Conservation (phyloP, 495 filamentous ascomycete genomes). For the Xylaria scruposa region DNA sequence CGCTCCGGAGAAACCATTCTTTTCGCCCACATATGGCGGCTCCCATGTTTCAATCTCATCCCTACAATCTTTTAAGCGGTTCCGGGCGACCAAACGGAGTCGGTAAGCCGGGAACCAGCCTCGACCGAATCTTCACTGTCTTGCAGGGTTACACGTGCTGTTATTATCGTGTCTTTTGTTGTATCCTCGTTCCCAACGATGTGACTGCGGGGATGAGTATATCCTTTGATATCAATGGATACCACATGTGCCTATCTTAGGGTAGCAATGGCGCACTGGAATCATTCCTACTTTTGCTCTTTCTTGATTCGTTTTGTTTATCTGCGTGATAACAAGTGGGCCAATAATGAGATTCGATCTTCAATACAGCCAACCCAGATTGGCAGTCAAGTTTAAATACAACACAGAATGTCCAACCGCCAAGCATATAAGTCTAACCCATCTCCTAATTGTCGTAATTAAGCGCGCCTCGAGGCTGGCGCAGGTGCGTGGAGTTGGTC, state of each 20-base stretch:
- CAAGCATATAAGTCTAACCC: not conserved
- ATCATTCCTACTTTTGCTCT: not conserved
- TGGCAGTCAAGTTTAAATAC: not conserved
- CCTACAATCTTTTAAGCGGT: not conserved
- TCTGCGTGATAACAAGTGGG: not conserved
- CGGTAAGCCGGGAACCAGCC: not conserved
- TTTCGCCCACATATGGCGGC: not conserved
- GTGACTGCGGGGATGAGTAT: not conserved
- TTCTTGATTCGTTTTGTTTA: not conserved
- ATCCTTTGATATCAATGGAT: not conserved
- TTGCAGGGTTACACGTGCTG: not conserved
- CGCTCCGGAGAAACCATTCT: constrained; percentile 1
- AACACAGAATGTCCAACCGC: not conserved
- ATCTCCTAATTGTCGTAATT: not conserved
- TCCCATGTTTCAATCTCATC: not conserved
- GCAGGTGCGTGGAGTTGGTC: constrained; percentile 1
- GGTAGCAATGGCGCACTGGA: not conserved
- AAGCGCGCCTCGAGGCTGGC: not conserved
- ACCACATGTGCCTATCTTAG: not conserved
- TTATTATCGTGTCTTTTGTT: not conserved
- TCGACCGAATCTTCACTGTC: not conserved
- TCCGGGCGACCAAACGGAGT: too few species aligned
- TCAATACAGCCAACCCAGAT: not conserved
- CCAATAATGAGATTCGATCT: not conserved
- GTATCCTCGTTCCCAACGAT: not conserved